Evolutionary conservation across 352 stramenopile genomes (phyloP).

Genomic region (Phytophthora colocasiae): DNA sequence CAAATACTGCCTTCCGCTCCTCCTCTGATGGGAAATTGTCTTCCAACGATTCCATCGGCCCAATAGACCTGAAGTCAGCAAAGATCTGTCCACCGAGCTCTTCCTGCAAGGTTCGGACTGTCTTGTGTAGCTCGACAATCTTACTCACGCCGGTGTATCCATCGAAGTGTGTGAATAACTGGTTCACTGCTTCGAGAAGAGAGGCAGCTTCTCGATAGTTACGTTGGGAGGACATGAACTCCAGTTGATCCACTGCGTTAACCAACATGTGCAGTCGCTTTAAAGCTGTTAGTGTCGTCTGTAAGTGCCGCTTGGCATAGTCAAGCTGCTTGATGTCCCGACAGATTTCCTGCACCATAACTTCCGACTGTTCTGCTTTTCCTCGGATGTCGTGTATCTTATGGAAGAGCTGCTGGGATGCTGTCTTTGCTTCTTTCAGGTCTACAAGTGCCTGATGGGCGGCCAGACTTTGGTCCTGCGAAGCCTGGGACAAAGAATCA

Average conservation of each 20-base stretch:
- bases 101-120: conserved; percentile 90
- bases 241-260: conserved; percentile 95
- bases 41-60: conserved; percentile 73
- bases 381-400: conserved; percentile 94
- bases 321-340: conserved; percentile 99
- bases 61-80: conserved; percentile 90
- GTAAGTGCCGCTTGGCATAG: conserved; percentile 97
- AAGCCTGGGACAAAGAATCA: conserved; percentile 79
- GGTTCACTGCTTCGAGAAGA: conserved; percentile 96
- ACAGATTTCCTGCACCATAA: conserved; percentile 98
- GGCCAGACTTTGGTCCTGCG: conserved; percentile 79
- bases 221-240: conserved; percentile 80
- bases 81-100: conserved; percentile 91
- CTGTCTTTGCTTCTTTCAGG: conserved; percentile 85
- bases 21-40: conserved; percentile 76
- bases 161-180: conserved; percentile 97
- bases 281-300: conserved; percentile 95
- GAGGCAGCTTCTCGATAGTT: conserved; percentile 96
- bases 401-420: conserved; percentile 90
- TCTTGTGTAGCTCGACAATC: conserved; percentile 94
- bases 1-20: conserved; percentile 70
- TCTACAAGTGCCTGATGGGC: conserved; percentile 81
- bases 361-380: conserved; percentile 96
- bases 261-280: conserved; percentile 99
- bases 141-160: conserved; percentile 92